A percentile compares a stretch with the other conserved stretches of the same genome.
phyloP scores from a whole-genome alignment of 352 stramenopile genomes.

The Globisporangium parvum region DNA sequence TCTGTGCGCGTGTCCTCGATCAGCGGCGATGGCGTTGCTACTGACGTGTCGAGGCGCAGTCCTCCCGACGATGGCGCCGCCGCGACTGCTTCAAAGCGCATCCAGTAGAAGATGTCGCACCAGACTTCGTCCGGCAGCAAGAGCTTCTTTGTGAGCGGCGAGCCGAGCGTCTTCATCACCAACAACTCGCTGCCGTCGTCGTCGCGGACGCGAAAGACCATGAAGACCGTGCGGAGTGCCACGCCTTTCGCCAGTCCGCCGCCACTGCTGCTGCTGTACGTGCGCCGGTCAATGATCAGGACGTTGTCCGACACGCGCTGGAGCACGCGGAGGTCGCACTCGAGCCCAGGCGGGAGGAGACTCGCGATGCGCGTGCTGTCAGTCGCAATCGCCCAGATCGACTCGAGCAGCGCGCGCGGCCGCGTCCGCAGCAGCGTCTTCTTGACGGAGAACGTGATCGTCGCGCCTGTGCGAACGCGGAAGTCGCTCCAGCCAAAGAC shows the following conservation, averaged over 20 bases:
- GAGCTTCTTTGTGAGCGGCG: constrained; percentile 34
- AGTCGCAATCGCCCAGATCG: constrained; percentile 36
- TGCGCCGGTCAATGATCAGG: constrained; percentile 45
- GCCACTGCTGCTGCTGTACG: constrained; percentile 10
- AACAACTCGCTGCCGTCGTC: constrained; percentile 26
- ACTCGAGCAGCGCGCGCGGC: constrained; percentile 19
- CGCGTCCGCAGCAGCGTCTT: constrained; percentile 30
- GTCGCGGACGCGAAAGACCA: constrained; percentile 28
- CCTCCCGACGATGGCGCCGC: not conserved
- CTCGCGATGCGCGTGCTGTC: constrained; percentile 23
- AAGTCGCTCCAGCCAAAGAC: constrained; percentile 53
- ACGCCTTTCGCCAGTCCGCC: not conserved
- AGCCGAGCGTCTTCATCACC: constrained; percentile 58
- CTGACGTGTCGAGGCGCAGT: not conserved
- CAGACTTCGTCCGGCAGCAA: constrained; percentile 38
- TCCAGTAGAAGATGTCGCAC: constrained; percentile 69
- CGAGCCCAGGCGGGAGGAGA: constrained; percentile 30
- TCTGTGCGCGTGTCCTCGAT: constrained; percentile 11
- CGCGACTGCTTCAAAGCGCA: constrained; percentile 27
- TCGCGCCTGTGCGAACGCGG: constrained; percentile 25
- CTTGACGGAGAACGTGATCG: constrained; percentile 45
- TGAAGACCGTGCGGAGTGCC: constrained; percentile 43
- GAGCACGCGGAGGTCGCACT: constrained; percentile 31
- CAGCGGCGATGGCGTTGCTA: too few species aligned
- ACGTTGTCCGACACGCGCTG: constrained; percentile 39